phyloP scores from a whole-genome alignment of 2,329 filamentous ascomycete genomes.

The Fusarium denticulatum region DNA sequence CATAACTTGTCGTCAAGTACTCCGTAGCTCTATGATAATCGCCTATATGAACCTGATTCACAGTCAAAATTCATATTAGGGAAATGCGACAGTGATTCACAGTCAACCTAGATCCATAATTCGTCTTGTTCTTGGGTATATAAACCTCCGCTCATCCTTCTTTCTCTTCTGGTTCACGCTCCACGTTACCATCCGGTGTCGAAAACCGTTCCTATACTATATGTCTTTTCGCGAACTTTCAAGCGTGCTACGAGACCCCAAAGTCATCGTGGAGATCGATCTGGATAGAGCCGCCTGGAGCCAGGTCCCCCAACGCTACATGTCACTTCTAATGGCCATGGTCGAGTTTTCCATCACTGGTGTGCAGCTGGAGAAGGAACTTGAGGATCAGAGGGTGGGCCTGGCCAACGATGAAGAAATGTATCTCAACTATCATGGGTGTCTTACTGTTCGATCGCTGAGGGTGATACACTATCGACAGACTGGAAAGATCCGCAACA shows the following conservation, averaged over 20 bases:
- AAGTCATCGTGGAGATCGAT: not conserved
- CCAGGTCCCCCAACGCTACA: not conserved
- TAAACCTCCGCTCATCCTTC: not conserved
- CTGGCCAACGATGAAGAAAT: accelerated
- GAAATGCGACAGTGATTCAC: not conserved
- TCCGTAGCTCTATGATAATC: not conserved
- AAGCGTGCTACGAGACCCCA: not conserved
- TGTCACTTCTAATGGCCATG: not conserved
- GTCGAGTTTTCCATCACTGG: not conserved
- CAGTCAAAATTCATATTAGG: not conserved
- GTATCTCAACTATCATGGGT: not conserved
- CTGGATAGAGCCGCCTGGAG: not conserved
- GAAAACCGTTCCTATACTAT: not conserved
- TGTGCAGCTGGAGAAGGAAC: not conserved
- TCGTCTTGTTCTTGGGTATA: not conserved
- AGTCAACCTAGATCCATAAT: not conserved
- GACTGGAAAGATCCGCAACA: not conserved
- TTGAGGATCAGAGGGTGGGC: not conserved
- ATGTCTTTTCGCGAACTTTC: accelerated
- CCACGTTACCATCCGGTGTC: not conserved
- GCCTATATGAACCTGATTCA: not conserved
- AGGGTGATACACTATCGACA: not conserved
- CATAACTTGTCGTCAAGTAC: not conserved
- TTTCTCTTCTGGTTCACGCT: not conserved
- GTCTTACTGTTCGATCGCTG: not conserved